Evolutionary conservation across 768 basidiomycete species (phyloP).

Genomic region (Tulasnella calospora): DNA sequence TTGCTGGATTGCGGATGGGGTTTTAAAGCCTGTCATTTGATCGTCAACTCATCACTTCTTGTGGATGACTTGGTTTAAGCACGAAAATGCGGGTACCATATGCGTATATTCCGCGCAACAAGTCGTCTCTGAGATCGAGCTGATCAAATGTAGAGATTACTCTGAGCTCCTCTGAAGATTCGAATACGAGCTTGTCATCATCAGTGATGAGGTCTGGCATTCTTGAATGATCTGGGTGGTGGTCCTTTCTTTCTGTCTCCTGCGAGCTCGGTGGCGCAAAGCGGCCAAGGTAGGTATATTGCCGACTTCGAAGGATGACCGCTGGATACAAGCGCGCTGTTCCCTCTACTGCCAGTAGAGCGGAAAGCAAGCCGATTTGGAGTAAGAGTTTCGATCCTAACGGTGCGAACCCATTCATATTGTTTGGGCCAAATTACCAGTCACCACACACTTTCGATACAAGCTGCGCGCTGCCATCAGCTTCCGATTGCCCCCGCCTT

Average conservation of each 20-base stretch:
- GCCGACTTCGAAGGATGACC: no score
- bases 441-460: no score
- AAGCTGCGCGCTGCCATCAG: no score
- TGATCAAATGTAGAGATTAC: slow-evolving; percentile 34
- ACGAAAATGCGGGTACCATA: slow-evolving; percentile 36
- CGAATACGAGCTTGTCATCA: slow-evolving; percentile 63
- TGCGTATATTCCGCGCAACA: slow-evolving; percentile 48
- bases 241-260: background rate
- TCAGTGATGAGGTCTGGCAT: slow-evolving; percentile 59
- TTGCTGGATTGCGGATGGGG: slow-evolving; percentile 97
- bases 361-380: background rate
- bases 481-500: no score
- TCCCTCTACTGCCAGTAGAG: background rate
- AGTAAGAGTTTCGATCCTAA: no score
- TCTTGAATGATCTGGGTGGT: background rate
- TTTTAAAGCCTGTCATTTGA: slow-evolving; percentile 61
- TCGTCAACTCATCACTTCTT: background rate
- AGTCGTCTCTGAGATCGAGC: slow-evolving; percentile 45
- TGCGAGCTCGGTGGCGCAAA: no score
- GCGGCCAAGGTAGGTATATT: no score
- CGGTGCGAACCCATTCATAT: no score
- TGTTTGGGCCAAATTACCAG: no score
- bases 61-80: background rate
- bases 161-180: slow-evolving; percentile 37
- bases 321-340: no score